Evolutionary conservation across 257 asterid species (phyloP), one percentile per base, ranked within the genome.

Genomic region (Scutellaria baicalensis): DNA sequence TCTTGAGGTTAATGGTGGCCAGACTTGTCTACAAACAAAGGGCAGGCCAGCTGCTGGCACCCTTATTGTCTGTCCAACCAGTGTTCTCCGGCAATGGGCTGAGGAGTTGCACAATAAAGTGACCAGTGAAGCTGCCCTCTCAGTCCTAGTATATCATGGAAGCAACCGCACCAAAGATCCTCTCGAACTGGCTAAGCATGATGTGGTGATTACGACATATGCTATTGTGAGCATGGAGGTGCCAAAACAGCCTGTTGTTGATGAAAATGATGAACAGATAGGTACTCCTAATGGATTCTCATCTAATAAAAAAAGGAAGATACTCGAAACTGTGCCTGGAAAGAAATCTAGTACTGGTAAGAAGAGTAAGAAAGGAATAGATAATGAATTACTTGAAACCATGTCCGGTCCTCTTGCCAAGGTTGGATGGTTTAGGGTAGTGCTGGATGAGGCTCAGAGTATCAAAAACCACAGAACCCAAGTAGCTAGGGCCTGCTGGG

Each of bases 401-500:
- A 58, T 69, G 68, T 78, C 88, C 51, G 93, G 97, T 60, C 97
- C 99, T 23, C 97, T 94, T 84, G 97, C 95, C 62, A 81, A 84
- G 78, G 99, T 94, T 63, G 90, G 92, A 67, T 94, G 99, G 99
- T 94, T 88, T 80, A 89, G 99, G 81, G 96, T 94, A 48, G 93
- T 94, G 65, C 69, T 94, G 75, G 99, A 94, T 64, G 99, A 94
- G 86, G 99, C 99, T 66, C 99, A 94, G 68, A 89, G 96, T 85
- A 94, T 94, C 31, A 94, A 94, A 87, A 94, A 94, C 78, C 89
- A 88, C 79, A 79, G 88, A 70, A 94, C 99, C 70, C 93, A 86
- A 84, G 91, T 85, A 9, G 97, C 99, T 62, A 84, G 99, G 87
- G 97, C 99, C 52, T 94, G 99, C 79, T 94, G 99, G 97, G 99